phyloP scores from a whole-genome alignment of 129 eudicot species.

The Silybum marianum region DNA sequence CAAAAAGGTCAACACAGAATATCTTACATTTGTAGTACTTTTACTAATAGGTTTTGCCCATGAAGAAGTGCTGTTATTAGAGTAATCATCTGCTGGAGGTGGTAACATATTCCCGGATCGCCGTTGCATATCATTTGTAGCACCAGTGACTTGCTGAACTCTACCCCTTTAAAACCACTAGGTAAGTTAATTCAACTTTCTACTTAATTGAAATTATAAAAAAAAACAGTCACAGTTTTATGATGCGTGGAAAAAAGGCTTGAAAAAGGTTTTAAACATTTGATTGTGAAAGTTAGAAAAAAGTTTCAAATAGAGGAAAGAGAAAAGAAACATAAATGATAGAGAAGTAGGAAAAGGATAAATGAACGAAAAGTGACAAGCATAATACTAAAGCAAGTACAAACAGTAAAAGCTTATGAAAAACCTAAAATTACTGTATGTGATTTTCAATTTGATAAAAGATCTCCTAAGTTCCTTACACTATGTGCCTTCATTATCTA shows the following conservation, averaged over 20 bases:
- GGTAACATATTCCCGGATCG: slow-evolving; percentile 84
- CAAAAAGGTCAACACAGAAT: slow-evolving; percentile 11
- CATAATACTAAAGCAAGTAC: neutral
- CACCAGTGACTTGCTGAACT: slow-evolving; percentile 82
- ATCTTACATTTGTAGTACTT: slow-evolving; percentile 82
- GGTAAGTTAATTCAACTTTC: slow-evolving; percentile 33
- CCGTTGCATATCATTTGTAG: slow-evolving; percentile 66
- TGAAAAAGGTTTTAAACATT: neutral
- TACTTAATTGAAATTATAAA: neutral
- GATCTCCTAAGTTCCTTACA: neutral
- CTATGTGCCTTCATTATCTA: neutral
- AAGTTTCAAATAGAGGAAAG: neutral
- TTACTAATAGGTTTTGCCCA: slow-evolving; percentile 61
- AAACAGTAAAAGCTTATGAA: neutral
- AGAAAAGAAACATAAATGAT: neutral
- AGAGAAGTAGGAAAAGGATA: neutral
- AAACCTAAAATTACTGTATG: neutral
- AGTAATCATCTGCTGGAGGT: slow-evolving; percentile 87
- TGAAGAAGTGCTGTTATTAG: slow-evolving; percentile 53
- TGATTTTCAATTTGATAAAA: neutral
- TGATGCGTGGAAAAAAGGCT: neutral
- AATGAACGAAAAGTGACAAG: neutral
- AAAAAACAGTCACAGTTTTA: neutral
- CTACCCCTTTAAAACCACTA: slow-evolving; percentile 62
- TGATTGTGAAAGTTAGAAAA: neutral